Evolutionary conservation across 495 filamentous ascomycete genomes (phyloP), one percentile per base, ranked within the genome.

Genomic region (Aspergillus baeticus): DNA sequence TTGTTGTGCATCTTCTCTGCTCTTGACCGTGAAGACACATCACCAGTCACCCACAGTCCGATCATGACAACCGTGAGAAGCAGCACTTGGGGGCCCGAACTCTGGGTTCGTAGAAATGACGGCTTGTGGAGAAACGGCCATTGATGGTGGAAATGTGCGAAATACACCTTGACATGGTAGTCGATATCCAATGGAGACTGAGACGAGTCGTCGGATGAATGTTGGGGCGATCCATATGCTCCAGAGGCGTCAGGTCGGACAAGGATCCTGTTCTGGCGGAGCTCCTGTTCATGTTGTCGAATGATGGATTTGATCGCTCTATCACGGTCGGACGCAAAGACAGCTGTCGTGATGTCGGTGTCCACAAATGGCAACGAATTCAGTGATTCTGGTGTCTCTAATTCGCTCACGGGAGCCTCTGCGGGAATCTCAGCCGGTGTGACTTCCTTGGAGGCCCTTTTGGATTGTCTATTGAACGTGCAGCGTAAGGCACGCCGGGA

Each of bases 1-100:
- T 49, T 49, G 6, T 35, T 31, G 10, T 49, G 45, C 45, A 49
- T 49, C 1, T 5, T 49, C 31, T 49, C 45, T 18, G 45, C 45
- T 18, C 45, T 20, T 7, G 6, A 4, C 17, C 31, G 29, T 1
- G 45, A 34, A 3, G 23, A 14, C 1, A 4, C 11, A n/a, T 49
- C 45, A 1, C 45, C 45, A 10, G 45, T 49, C n/a, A 49, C 31
- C 45, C 45, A 49, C 6, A 49, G 31, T 8, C 45, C 45, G 15
- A 49, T 49, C 45, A 49, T 49, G 10, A 17, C 45, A 3, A 49
- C 6, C 0, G 45, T 31, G 5, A 49, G 11, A 2, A 21, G 11
- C 2, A 49, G 10, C 8, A 49, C 21, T 18, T 35, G 29, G 0
- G 45, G 45, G 10, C 33, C 26, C 5, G 45, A 31, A 10, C 34